These are phyloP conservation scores for Sporisorium exsertum DNA, from an alignment of 1,284 basidiomycete genomes.

Conservation along the genomic window DNA sequence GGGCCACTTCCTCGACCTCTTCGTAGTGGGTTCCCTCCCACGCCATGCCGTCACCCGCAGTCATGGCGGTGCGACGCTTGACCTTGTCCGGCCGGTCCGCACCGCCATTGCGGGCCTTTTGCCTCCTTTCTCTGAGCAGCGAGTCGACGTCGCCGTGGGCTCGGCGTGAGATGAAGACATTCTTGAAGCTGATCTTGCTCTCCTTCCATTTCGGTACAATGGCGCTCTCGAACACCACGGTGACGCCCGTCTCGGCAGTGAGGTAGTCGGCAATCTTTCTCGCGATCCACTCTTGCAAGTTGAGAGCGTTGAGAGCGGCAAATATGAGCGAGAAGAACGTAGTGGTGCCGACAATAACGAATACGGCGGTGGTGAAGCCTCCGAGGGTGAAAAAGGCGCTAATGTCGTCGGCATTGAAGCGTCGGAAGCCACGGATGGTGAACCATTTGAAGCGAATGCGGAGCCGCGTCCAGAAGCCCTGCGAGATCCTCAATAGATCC, in stretches of 20 bases:
- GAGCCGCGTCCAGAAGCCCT: conserved; percentile 87
- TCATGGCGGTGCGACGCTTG: conserved; percentile 49
- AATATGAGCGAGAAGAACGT: conserved; percentile 96
- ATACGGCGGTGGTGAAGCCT: conserved; percentile 84
- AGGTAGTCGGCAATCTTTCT: conserved; percentile 90
- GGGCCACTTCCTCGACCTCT: conserved; percentile 62
- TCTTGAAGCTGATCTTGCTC: conserved; percentile 93
- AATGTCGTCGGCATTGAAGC: conserved; percentile 95
- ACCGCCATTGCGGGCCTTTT: conserved; percentile 17
- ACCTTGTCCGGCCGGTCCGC: conserved; percentile 31
- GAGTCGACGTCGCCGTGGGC: conserved; percentile 71
- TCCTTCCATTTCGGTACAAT: conserved; percentile 98
- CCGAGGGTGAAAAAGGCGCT: conserved; percentile 92
- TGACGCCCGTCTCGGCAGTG: conserved; percentile 91
- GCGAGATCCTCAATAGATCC: conserved; percentile 86
- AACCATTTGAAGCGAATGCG: conserved; percentile 98
- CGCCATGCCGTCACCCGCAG: conserved; percentile 63
- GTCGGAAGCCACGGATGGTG: conserved; percentile 92
- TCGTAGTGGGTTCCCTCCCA: conserved; percentile 65
- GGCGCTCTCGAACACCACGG: conserved; percentile 95
- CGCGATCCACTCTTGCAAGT: conserved; percentile 93
- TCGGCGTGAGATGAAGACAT: conserved; percentile 91
- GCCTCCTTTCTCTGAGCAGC: conserved; percentile 41
- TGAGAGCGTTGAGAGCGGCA: conserved; percentile 86
- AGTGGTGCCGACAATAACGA: conserved; percentile 94